Percentiles rank a stretch among this genome's conserved stretches.
Evolutionary conservation across 148 eudicot species (phyloP).

Genomic region (Chenopodium album): DNA sequence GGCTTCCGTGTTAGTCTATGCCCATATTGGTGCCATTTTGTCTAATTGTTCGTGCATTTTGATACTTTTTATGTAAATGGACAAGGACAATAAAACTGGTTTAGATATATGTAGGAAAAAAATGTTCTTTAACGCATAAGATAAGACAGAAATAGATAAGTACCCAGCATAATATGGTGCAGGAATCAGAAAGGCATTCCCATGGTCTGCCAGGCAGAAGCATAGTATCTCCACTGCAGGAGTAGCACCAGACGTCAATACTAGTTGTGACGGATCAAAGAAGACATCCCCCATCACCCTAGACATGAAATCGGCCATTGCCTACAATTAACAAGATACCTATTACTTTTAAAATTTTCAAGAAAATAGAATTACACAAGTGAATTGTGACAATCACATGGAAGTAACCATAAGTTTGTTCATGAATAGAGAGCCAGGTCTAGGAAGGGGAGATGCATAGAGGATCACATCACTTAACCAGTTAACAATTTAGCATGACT

Average conservation of each 20-base stretch:
- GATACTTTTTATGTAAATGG: neutral
- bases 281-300: slow-evolving; percentile 53
- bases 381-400: neutral
- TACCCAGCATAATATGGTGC: slow-evolving; percentile 98
- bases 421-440: neutral
- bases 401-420: neutral
- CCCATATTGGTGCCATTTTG: neutral
- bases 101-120: neutral
- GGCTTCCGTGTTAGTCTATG: slow-evolving; percentile 17
- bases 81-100: neutral
- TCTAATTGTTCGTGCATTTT: neutral
- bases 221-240: slow-evolving; percentile 87
- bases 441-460: neutral
- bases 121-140: neutral
- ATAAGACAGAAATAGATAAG: neutral
- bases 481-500: neutral
- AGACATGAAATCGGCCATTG: slow-evolving; percentile 78
- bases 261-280: slow-evolving; percentile 70
- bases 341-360: neutral
- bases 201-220: slow-evolving; percentile 89
- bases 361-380: neutral
- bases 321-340: slow-evolving; percentile 43
- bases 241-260: slow-evolving; percentile 83
- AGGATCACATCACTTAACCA: neutral
- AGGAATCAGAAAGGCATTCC: slow-evolving; percentile 86